Evolutionary conservation across 345 rosid species (phyloP).

Genomic region (Populus nigra): DNA sequence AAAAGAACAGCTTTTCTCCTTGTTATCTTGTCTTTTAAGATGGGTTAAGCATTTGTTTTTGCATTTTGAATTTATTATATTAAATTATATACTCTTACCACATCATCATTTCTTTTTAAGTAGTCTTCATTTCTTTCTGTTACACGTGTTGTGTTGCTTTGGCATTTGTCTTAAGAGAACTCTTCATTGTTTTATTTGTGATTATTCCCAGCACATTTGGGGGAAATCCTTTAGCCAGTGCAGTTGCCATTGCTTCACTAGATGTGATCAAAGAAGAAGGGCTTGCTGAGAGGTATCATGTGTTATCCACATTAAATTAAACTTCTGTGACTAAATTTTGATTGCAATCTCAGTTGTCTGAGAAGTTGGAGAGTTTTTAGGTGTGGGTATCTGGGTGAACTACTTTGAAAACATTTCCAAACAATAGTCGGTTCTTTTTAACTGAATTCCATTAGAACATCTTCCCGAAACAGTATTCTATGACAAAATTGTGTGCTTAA

Average conservation of each 20-base stretch:
- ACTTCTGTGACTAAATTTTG: neutral
- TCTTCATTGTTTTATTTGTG: slow-evolving; percentile 14
- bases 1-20: no score
- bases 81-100: no score
- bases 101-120: no score
- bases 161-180: neutral
- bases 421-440: neutral
- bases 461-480: neutral
- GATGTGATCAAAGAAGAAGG: slow-evolving; percentile 73
- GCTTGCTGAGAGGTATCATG: slow-evolving; percentile 63
- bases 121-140: neutral
- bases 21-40: no score
- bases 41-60: no score
- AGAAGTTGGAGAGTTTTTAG: neutral
- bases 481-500: neutral
- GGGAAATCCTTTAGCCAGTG: slow-evolving; percentile 95
- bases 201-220: slow-evolving; percentile 74
- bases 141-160: neutral
- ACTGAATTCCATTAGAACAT: neutral
- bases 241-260: slow-evolving; percentile 82
- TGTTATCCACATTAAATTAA: neutral
- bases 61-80: no score
- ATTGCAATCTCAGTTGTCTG: neutral
- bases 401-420: no score
- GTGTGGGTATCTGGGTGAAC: no score